Conservation (phyloP, 257 asterid species). For the Lantana camara region DNA sequence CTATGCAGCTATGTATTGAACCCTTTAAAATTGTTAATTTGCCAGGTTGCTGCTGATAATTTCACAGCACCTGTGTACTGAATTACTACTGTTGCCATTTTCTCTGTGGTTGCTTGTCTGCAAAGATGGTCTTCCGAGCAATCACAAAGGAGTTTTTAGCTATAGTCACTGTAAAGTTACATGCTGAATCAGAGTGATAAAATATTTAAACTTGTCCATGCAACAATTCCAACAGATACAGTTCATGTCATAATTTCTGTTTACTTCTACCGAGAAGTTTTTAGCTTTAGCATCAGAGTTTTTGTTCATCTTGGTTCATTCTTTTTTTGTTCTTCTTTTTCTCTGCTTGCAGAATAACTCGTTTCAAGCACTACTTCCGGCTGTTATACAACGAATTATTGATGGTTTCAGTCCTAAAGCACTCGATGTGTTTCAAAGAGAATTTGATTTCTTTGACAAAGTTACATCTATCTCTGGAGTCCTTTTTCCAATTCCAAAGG, state of each 20-base stretch:
- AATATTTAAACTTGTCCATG: conserved; percentile 11
- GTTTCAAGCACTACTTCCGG: conserved; percentile 81
- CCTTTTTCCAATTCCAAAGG: conserved; percentile 91
- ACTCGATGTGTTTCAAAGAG: conserved; percentile 72
- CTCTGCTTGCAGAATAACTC: conserved; percentile 56
- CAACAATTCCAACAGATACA: conserved; percentile 5
- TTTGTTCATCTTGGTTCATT: conserved; percentile 22
- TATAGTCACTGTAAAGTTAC: not conserved
- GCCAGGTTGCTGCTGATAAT: not conserved
- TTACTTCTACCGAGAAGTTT: conserved; percentile 5
- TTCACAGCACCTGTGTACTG: not conserved
- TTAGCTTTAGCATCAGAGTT: conserved; percentile 6
- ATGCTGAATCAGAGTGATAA: conserved; percentile 16
- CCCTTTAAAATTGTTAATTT: not conserved
- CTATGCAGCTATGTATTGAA: not conserved
- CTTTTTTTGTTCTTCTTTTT: conserved; percentile 8
- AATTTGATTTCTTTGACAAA: conserved; percentile 97
- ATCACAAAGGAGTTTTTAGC: not conserved
- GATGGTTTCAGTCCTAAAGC: conserved; percentile 83
- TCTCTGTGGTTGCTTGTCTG: not conserved
- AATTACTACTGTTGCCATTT: not conserved
- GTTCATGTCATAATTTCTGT: conserved; percentile 18
- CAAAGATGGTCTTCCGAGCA: not conserved
- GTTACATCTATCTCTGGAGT: conserved; percentile 98
- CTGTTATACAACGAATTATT: conserved; percentile 81